Conservation (phyloP, 2,329 filamentous ascomycete genomes). For the Chaetomium strumarium region DNA sequence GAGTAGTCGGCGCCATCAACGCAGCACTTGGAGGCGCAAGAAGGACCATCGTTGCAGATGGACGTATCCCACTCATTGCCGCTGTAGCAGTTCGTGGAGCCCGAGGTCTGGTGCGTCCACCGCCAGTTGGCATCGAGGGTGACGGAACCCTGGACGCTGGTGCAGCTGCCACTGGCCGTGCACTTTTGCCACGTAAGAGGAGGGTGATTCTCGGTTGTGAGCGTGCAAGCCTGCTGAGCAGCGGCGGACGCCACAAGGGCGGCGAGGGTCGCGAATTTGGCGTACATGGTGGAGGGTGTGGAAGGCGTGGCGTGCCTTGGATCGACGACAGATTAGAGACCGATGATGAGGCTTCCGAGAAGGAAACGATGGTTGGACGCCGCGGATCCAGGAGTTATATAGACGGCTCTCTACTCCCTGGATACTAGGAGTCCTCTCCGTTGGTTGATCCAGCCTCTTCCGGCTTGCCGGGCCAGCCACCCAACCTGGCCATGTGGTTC, state of each 20-base stretch:
- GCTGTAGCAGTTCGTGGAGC: slow-evolving; percentile 51
- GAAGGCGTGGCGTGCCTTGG: slow-evolving; percentile 9
- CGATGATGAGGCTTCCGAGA: slow-evolving; percentile 19
- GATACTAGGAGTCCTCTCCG: slow-evolving; percentile 1
- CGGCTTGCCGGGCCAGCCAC: slow-evolving; percentile 18
- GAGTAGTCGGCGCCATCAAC: slow-evolving; percentile 49
- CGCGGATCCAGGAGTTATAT: slow-evolving; percentile 19
- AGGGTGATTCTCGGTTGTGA: slow-evolving; percentile 46
- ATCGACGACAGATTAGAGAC: slow-evolving; percentile 18
- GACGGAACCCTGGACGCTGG: slow-evolving; percentile 42
- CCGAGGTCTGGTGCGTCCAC: slow-evolving; percentile 46
- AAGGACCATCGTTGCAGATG: slow-evolving; percentile 36
- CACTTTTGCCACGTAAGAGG: slow-evolving; percentile 49
- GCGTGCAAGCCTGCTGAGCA: slow-evolving; percentile 47
- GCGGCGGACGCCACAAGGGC: slow-evolving; percentile 38
- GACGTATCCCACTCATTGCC: slow-evolving; percentile 44
- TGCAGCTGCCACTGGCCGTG: slow-evolving; percentile 45
- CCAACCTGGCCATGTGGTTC: slow-evolving; percentile 13
- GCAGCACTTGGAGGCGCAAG: slow-evolving; percentile 45
- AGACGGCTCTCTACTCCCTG: slow-evolving; percentile 3
- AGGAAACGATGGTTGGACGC: slow-evolving; percentile 6
- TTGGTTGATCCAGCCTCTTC: not conserved
- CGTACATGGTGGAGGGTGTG: slow-evolving; percentile 23
- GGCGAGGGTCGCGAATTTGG: slow-evolving; percentile 32
- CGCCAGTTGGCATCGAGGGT: slow-evolving; percentile 58